These are phyloP conservation scores for Cladophialophora yegresii DNA, from an alignment of 2,329 filamentous ascomycete species.

Conservation along the genomic window DNA sequence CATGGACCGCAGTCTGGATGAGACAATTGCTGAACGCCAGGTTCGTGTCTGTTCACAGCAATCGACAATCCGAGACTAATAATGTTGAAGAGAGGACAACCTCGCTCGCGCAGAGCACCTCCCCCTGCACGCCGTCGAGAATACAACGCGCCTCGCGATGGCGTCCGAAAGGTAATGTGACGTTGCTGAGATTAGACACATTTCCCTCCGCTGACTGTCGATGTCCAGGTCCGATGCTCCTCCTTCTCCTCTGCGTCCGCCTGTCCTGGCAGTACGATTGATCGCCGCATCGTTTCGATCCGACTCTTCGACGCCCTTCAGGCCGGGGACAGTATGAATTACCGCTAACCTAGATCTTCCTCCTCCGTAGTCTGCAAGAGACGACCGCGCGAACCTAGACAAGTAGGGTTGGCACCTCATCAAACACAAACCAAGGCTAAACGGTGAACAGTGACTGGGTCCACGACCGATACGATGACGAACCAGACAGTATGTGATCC, in stretches of 20 bases:
- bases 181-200: conserved; percentile 42
- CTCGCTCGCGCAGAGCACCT: conserved; percentile 43
- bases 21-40: conserved; percentile 64
- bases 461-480: conserved; percentile 83
- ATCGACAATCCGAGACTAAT: conserved; percentile 12
- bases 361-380: conserved; percentile 49
- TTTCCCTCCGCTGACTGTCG: conserved; percentile 41
- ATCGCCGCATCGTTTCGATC: conserved; percentile 32
- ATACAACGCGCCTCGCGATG: conserved; percentile 70
- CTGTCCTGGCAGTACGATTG: conserved; percentile 29
- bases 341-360: conserved; percentile 49
- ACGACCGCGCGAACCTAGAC: conserved; percentile 51
- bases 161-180: conserved; percentile 77
- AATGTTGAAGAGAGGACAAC: conserved; percentile 10
- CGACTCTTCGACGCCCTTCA: conserved; percentile 41
- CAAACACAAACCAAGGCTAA: conserved; percentile 20
- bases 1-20: conserved; percentile 67
- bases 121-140: conserved; percentile 44
- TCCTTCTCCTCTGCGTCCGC: conserved; percentile 28
- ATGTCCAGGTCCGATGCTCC: conserved; percentile 30
- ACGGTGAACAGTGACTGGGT: conserved; percentile 76
- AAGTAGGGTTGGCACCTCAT: conserved; percentile 41
- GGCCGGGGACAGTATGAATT: conserved; percentile 43
- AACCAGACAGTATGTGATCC: conserved; percentile 52
- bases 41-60: conserved; percentile 45